These are phyloP conservation scores for Gossypium herbaceum DNA, from an alignment of 345 rosid genomes.

Conservation along the genomic window DNA sequence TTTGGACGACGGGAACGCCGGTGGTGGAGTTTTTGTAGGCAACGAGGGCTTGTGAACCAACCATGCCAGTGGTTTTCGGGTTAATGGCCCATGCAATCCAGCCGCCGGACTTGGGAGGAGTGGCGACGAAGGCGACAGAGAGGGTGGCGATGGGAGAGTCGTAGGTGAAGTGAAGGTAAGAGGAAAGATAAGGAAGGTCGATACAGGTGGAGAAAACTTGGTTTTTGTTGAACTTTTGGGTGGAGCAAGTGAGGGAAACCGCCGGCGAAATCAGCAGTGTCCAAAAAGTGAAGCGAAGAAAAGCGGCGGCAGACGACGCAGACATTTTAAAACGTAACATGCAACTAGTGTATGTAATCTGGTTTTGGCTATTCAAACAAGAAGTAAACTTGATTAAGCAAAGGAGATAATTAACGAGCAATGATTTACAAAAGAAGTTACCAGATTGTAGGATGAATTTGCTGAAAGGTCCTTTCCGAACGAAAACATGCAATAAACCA, in stretches of 20 bases:
- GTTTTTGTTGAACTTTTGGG: slow-evolving; percentile 45
- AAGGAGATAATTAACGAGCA: background rate
- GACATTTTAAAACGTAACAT: background rate
- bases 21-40: slow-evolving; percentile 38
- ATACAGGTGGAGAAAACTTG: slow-evolving; percentile 48
- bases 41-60: slow-evolving; percentile 57
- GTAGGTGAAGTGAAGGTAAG: slow-evolving; percentile 77
- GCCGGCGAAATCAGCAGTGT: slow-evolving; percentile 36
- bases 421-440: background rate
- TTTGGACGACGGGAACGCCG: slow-evolving; percentile 38
- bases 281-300: slow-evolving; percentile 10
- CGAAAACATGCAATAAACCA: no score
- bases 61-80: slow-evolving; percentile 62
- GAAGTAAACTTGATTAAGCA: background rate
- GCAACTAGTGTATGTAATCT: background rate
- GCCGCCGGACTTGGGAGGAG: slow-evolving; percentile 44
- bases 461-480: no score
- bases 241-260: slow-evolving; percentile 54
- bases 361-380: background rate
- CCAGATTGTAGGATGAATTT: no score
- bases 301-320: slow-evolving; percentile 12
- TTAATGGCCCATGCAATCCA: slow-evolving; percentile 86
- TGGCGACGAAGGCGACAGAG: slow-evolving; percentile 60
- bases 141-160: slow-evolving; percentile 59
- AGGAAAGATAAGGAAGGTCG: slow-evolving; percentile 58